Base-by-base conservation (phyloP, 106 monocot species). In the Phalaenopsis equestris region DNA sequence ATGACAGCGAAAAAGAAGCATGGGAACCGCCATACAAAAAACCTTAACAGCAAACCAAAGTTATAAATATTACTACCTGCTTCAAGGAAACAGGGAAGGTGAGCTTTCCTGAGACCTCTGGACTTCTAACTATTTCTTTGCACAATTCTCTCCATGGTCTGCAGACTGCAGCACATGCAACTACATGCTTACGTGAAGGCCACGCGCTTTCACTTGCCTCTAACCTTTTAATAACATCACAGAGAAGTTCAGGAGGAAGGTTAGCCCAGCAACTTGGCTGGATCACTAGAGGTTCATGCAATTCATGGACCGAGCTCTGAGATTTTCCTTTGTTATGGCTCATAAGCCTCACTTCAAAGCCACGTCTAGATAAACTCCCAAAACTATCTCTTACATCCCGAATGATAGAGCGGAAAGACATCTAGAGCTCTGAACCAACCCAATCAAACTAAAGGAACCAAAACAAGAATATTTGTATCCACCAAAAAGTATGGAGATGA, bases 41-140 rank as follows among this genome's bases (percentile, higher is more conserved):
- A 2, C 52, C 52, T 52, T 12, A 52, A 74, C 17, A 74, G 6
- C 30, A 5, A 56, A 45, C 30, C 12, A 39, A 73, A 19, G 36
- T 36, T 56, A 30, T 55, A 24, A 46, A 70, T 39, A 79, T 8
- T 16, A 42, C 23, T 41, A 85, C 85, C 85, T 85, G 85, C 79
- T 86, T 86, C 79, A 86, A 75, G 7, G 86, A 86, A 16, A 86
- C 68, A 14, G 86, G 86, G 75, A 86, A 86, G 2, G 86, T 86
- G 49, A 86, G 86, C 82, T 82, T 82, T 68, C 86, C 86, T 8
- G 79, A 82, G 16, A 86, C 56, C n/a, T 86, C 86, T 2, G 86
- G 86, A 76, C 68, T 82, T 37, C 68, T 82, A 5, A 86, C 86
- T 76, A 86, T 86, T 38, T 86, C 86, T 76, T 79, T 86, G 68